phyloP scores from a whole-genome alignment of 352 stramenopile genomes.

The Phytophthora europaea region DNA sequence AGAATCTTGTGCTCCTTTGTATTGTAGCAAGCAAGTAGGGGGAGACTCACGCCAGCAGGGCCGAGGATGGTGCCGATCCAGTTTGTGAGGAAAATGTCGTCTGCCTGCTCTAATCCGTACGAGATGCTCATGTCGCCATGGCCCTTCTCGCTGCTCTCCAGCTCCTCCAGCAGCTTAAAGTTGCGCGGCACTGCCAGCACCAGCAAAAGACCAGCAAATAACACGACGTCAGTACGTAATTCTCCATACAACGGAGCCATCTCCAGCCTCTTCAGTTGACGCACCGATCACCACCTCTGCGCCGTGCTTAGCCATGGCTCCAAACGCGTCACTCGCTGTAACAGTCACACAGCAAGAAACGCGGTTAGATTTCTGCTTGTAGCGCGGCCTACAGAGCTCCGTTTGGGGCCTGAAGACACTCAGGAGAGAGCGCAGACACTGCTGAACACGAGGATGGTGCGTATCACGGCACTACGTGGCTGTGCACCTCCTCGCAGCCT shows the following conservation, averaged over 20 bases:
- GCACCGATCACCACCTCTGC: constrained; percentile 85
- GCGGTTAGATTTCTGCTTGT: constrained; percentile 20
- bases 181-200: constrained; percentile 85
- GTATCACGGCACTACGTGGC: background rate
- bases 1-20: background rate
- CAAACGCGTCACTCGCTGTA: constrained; percentile 33
- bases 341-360: constrained; percentile 14
- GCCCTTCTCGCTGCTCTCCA: constrained; percentile 94
- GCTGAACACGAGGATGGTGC: constrained; percentile 2
- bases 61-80: constrained; percentile 99
- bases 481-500: background rate
- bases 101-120: constrained; percentile 95
- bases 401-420: background rate
- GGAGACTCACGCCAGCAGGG: constrained; percentile 90
- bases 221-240: background rate
- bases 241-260: background rate
- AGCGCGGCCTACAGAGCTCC: constrained; percentile 9
- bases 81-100: constrained; percentile 98
- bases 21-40: background rate
- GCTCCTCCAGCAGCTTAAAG: constrained; percentile 95
- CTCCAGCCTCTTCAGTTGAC: constrained; percentile 11
- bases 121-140: constrained; percentile 95
- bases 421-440: constrained; percentile 9
- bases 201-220: constrained; percentile 5
- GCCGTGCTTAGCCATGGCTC: constrained; percentile 79